Base-by-base conservation (phyloP, 306 rosid genomes). In the Rosa persica region DNA sequence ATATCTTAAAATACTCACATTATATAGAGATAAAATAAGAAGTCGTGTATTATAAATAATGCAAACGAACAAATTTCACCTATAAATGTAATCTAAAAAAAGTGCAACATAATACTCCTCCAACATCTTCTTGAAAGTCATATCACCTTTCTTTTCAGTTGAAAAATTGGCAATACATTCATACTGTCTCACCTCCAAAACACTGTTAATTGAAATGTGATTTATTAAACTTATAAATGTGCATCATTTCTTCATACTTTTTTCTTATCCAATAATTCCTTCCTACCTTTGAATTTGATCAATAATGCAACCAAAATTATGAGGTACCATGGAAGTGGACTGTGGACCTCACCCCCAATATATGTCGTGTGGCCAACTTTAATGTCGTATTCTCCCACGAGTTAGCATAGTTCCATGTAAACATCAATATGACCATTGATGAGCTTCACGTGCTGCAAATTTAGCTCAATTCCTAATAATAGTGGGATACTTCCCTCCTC, bases 391-490 rank as follows among this genome's bases (percentile, higher is more conserved):
- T 57, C 12, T 36, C 76, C 19, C 20, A 8, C 8, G 16, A n/a
- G 19, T 40, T 4, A 42, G 49, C 5, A 61, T 57, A 57, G 30
- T 61, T 61, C 4, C 67, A 61, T 12, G 67, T 61, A 64, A 64
- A 64, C 15, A 22, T 73, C 55, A 6, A 74, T 8, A 23, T 5
- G 12, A n/a, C 67, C 27, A 42, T 36, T 42, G 30, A 60, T 8
- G n/a, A 8, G 17, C n/a, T n/a, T 75, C 78, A 75, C 70, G 78
- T 75, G 58, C 12, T 43, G 42, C 70, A 60, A 38, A 58, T 25
- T 12, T 17, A 30, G 19, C 19, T 27, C 55, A 40, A 9, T 57
- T 25, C 54, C 61, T 42, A 23, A 23, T 19, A 65, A 65, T 16
- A 16, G 2, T 16, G 44, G 1, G 15, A 34, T 1, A 25, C 5